Base-by-base conservation (phyloP, 768 basidiomycete species). In the Naganishia friedmannii region DNA sequence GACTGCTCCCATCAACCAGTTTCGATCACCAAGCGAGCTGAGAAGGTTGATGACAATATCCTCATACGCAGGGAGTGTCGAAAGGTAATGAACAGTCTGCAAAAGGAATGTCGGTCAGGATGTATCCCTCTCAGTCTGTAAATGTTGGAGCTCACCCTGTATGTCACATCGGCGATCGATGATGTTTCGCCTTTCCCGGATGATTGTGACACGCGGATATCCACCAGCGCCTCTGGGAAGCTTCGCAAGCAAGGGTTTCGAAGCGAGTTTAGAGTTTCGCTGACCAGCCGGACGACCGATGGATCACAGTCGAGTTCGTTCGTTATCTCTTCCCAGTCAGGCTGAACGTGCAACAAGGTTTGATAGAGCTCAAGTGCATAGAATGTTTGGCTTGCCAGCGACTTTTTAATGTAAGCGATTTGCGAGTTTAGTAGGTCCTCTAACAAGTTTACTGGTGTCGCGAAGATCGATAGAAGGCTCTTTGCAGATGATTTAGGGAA, bases 1-100 rank as follows among this genome's bases (percentile, higher is more conserved):
- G 23, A 75, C 75, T 26, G 73, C 73, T 17, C 79, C 79, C 79
- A 80, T 80, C 67, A 80, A 73, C 79, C 79, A 80, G 68, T 77
- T 80, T 29, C 79, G 70, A 53, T 80, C 78, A 19, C 74, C 74
- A 23, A 78, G 77, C 53, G 72, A 74, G 15, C 68, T 70, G 45
- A 80, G 66, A 2, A 80, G 53, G 12, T 73, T 70, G 34, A 74
- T 73, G 0, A 80, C 74, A 10, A 70, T 71, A 31, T 68, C 51
- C 51, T 77, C 76, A 56, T 77, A 78, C 15, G 54, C 53, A 19
- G 78, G 77, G 31, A 80, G 34, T 17, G 70, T 74, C 56, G 79
- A 77, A 34, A 80, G 70, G 66, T 79, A 80, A 2, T 73, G 70
- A 17, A 80, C 65, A 1, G 76, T 78, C 48, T 72, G 46, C 2